These are phyloP conservation scores for Aspergillus sojae DNA, from an alignment of 2,329 filamentous ascomycete genomes.

Conservation along the genomic window DNA sequence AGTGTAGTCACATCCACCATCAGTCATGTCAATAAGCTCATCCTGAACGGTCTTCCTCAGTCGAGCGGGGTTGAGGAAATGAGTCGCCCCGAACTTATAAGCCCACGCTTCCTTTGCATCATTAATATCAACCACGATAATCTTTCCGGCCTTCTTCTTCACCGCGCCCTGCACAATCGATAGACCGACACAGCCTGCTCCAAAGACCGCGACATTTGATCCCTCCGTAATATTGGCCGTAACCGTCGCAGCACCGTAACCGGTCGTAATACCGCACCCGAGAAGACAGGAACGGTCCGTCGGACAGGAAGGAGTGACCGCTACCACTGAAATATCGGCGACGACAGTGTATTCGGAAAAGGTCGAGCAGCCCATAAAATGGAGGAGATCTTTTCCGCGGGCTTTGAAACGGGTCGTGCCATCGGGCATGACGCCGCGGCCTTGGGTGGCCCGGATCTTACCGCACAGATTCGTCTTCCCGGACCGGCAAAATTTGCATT, in stretches of 20 bases:
- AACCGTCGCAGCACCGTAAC: slow-evolving; percentile 92
- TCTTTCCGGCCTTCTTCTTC: slow-evolving; percentile 70
- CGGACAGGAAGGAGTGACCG: slow-evolving; percentile 84
- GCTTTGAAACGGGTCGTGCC: slow-evolving; percentile 92
- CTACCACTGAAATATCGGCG: slow-evolving; percentile 96
- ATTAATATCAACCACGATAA: slow-evolving; percentile 76
- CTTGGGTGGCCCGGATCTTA: slow-evolving; percentile 97
- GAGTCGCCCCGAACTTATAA: slow-evolving; percentile 93
- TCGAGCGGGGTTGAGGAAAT: slow-evolving; percentile 91
- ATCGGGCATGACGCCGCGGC: slow-evolving; percentile 94
- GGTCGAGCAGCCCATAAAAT: slow-evolving; percentile 99
- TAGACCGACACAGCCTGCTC: slow-evolving; percentile 92
- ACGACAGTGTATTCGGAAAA: slow-evolving; percentile 99
- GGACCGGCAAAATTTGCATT: slow-evolving; percentile 99
- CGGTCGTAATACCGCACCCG: slow-evolving; percentile 97
- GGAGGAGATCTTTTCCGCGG: slow-evolving; percentile 91
- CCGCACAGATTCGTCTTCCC: slow-evolving; percentile 99
- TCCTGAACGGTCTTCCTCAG: slow-evolving; percentile 76
- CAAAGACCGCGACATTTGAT: slow-evolving; percentile 87
- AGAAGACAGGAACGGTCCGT: slow-evolving; percentile 96
- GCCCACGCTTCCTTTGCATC: slow-evolving; percentile 88
- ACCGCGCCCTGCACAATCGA: slow-evolving; percentile 94
- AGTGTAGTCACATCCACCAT: slow-evolving; percentile 97
- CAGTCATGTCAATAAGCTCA: slow-evolving; percentile 94
- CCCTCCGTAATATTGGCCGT: slow-evolving; percentile 91